These are phyloP conservation scores for Boletus patriciae DNA, from an alignment of 768 basidiomycete genomes.

Conservation along the genomic window DNA sequence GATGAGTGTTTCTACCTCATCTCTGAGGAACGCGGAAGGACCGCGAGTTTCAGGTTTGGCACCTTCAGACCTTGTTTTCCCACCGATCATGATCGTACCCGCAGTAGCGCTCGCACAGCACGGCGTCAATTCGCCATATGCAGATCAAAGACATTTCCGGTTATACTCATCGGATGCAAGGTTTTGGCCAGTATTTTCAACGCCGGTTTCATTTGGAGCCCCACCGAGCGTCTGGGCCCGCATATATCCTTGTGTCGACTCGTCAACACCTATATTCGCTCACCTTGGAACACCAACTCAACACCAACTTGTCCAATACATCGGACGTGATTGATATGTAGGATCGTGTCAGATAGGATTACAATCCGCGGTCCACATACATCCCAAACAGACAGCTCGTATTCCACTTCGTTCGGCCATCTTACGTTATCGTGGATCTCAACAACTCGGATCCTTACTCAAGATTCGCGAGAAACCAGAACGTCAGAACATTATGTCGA, in stretches of 20 bases:
- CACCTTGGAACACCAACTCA: background rate
- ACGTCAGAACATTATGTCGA: background rate
- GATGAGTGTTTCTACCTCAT: background rate
- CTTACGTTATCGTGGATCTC: constrained; percentile 19
- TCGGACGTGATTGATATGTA: background rate
- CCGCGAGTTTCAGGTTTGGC: constrained; percentile 1
- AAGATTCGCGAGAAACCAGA: constrained; percentile 3
- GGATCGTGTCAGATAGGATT: background rate
- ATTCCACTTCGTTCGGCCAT: background rate
- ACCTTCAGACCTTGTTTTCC: constrained; percentile 4
- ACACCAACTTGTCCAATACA: background rate
- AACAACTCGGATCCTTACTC: constrained; percentile 2
- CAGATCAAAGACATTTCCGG: constrained; percentile 17
- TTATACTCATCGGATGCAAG: background rate
- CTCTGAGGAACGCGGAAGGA: constrained; percentile 1
- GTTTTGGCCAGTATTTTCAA: background rate
- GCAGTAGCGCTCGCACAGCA: constrained; percentile 5
- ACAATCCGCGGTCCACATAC: background rate
- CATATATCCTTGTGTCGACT: background rate
- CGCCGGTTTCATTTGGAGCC: constrained; percentile 2
- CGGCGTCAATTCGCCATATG: constrained; percentile 7
- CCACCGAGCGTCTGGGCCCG: background rate
- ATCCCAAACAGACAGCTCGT: background rate
- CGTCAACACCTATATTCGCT: background rate
- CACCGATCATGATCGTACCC: constrained; percentile 26